Conservation (phyloP, 768 basidiomycete genomes). For the Russula griseocarnosa region DNA sequence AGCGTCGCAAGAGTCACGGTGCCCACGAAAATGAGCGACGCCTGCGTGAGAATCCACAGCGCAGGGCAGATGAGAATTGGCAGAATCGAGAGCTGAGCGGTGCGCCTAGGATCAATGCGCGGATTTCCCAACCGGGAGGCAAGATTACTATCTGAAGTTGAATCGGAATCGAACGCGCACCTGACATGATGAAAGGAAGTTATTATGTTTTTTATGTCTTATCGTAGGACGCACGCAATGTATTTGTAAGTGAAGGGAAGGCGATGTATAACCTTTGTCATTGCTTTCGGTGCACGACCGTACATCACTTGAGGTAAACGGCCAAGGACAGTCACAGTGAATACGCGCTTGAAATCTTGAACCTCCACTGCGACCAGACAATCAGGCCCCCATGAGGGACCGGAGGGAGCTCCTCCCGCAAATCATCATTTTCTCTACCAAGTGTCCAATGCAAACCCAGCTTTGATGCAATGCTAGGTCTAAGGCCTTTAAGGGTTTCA, state of each 20-base stretch:
- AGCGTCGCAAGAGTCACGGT: slow-evolving; percentile 23
- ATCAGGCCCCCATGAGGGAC: not conserved
- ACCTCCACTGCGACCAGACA: not conserved
- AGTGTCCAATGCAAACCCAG: not conserved
- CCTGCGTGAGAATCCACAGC: slow-evolving; percentile 26
- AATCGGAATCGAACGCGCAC: not conserved
- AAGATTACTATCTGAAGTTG: slow-evolving; percentile 38
- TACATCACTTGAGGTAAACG: no score
- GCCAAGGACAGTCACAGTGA: not conserved
- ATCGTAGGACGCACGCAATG: not conserved
- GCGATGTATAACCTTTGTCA: not conserved
- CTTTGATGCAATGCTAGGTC: not conserved
- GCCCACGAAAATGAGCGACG: slow-evolving; percentile 26
- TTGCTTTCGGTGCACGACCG: not conserved
- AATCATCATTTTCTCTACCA: not conserved
- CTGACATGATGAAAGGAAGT: not conserved
- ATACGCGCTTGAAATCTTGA: no score
- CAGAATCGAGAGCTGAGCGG: slow-evolving; percentile 19
- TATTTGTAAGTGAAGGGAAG: not conserved
- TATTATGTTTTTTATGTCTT: not conserved
- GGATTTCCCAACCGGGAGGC: slow-evolving; percentile 58
- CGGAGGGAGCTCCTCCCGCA: no score
- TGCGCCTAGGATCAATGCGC: slow-evolving; percentile 37
- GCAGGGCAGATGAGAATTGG: slow-evolving; percentile 26
- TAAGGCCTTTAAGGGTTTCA: no score